Conservation (phyloP, 306 rosid genomes). For the Senna tora region DNA sequence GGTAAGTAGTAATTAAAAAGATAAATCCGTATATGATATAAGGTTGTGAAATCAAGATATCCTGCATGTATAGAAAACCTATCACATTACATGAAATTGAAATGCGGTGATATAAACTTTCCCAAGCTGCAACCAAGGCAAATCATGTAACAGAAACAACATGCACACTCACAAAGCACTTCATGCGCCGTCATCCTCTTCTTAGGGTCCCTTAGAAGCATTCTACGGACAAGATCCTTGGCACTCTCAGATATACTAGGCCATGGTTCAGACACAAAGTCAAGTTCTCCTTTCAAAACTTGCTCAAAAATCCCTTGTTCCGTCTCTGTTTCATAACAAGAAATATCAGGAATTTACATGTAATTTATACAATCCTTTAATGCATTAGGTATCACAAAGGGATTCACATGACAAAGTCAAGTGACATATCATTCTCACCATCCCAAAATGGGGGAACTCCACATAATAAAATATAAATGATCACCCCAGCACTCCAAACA, state of each 20-base stretch:
- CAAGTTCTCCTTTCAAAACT: conserved; percentile 18
- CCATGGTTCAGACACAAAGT: conserved; percentile 14
- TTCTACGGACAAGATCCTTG: conserved; percentile 4
- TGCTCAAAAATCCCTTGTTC: conserved; percentile 12
- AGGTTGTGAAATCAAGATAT: not conserved
- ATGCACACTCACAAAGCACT: conserved; percentile 14
- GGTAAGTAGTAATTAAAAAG: not conserved
- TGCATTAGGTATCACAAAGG: not conserved
- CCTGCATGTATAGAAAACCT: not conserved
- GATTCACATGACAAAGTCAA: not conserved
- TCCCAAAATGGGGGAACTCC: conserved; percentile 19
- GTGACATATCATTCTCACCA: not conserved
- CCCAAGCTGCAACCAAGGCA: not conserved
- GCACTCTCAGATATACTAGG: conserved; percentile 21
- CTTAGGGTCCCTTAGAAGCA: conserved; percentile 11
- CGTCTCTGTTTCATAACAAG: not conserved
- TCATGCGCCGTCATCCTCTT: conserved; percentile 16
- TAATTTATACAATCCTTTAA: not conserved
- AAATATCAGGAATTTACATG: not conserved
- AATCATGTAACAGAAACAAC: not conserved
- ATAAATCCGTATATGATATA: not conserved
- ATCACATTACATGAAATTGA: not conserved
- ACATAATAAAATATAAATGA: conserved; percentile 10
- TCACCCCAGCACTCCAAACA: conserved; percentile 20
- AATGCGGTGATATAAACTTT: not conserved